Evolutionary conservation across 1,284 basidiomycete genomes (phyloP).

Genomic region (Flammula alnicola): DNA sequence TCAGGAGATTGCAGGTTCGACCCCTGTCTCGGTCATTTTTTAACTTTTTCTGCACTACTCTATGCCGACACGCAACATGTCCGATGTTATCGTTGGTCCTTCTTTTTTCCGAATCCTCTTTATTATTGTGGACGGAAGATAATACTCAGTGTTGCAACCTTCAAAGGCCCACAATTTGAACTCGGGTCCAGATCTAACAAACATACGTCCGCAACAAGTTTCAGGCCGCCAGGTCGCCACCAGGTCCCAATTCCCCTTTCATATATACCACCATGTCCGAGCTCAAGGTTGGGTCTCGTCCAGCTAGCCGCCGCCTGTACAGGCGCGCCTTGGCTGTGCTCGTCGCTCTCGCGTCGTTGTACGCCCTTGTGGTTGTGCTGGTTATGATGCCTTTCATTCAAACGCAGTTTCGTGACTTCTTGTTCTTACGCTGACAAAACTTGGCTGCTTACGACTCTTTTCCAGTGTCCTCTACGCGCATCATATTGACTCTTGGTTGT

Average conservation of each 20-base stretch:
- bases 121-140: too few relatives aligned
- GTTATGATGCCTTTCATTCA: conserved; percentile 68
- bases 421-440: not conserved
- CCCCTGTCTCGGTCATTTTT: conserved; percentile 53
- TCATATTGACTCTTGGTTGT: conserved; percentile 62
- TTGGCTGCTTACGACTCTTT: conserved; percentile 19
- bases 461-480: conserved; percentile 64
- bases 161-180: too few relatives aligned
- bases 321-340: conserved; percentile 27
- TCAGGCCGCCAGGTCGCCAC: too few relatives aligned
- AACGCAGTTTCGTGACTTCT: conserved; percentile 61
- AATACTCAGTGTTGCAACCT: too few relatives aligned
- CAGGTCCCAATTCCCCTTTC: conserved; percentile 16
- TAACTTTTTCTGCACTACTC: too few relatives aligned
- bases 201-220: too few relatives aligned
- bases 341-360: conserved; percentile 46
- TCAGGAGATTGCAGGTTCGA: conserved; percentile 79
- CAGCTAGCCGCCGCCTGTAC: conserved; percentile 14
- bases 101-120: too few relatives aligned
- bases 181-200: too few relatives aligned
- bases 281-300: conserved; percentile 9
- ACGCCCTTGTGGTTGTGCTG: conserved; percentile 53
- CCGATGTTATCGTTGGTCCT: too few relatives aligned
- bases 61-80: too few relatives aligned
- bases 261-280: conserved; percentile 23